These are phyloP conservation scores for Mycena kentingensis DNA, from an alignment of 768 basidiomycete genomes.

Conservation along the genomic window DNA sequence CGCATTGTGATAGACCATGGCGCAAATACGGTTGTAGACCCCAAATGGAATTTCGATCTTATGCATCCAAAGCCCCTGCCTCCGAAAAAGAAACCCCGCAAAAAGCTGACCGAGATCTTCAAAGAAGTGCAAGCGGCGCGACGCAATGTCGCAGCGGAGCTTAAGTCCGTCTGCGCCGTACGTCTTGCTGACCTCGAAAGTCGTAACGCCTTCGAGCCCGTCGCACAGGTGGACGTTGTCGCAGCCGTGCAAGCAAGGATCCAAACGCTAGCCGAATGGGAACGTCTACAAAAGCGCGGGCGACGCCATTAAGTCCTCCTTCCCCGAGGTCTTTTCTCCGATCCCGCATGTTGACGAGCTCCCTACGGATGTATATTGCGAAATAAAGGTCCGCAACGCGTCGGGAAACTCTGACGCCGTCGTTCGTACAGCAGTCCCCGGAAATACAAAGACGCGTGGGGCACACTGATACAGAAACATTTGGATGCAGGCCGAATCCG, in stretches of 20 bases:
- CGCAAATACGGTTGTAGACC: background rate
- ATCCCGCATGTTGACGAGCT: conserved; percentile 32
- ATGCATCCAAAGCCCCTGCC: background rate
- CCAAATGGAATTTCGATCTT: background rate
- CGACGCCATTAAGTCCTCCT: conserved; percentile 4
- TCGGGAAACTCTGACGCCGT: conserved; percentile 10
- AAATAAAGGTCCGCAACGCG: conserved; percentile 32
- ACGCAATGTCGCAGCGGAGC: background rate
- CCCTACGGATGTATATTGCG: conserved; percentile 24
- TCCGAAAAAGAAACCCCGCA: background rate
- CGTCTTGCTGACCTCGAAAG: background rate
- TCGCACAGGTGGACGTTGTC: background rate
- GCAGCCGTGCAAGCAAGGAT: background rate
- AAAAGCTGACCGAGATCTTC: conserved; percentile 17
- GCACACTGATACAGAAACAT: too few relatives aligned
- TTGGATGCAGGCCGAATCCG: too few relatives aligned
- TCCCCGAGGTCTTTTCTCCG: conserved; percentile 24
- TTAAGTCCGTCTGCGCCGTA: background rate
- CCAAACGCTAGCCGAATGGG: too few relatives aligned
- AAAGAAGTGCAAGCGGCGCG: background rate
- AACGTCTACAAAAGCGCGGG: background rate
- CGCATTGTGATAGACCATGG: background rate
- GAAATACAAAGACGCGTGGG: too few relatives aligned
- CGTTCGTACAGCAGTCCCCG: too few relatives aligned
- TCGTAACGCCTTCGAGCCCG: background rate